phyloP scores from a whole-genome alignment of 208 protist genomes.

The Herpetomonas samuelpessoai region DNA sequence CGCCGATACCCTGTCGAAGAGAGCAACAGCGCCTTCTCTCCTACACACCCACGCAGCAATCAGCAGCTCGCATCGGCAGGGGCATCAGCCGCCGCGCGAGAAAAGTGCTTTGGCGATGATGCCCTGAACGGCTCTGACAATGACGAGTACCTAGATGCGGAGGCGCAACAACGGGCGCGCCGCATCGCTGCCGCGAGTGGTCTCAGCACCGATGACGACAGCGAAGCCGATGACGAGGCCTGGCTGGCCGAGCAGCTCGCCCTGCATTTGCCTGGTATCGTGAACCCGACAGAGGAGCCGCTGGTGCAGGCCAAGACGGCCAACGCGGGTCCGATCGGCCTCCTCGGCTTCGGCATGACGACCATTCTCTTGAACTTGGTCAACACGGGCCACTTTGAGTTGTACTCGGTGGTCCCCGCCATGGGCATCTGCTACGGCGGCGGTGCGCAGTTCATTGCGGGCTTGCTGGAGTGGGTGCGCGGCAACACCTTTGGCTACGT shows the following conservation, averaged over 20 bases:
- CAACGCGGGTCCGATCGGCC: slow-evolving; percentile 37
- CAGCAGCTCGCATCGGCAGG: no score
- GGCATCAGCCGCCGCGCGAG: no score
- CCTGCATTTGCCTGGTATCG: slow-evolving; percentile 14
- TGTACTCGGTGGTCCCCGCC: slow-evolving; percentile 6
- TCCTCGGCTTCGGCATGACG: slow-evolving; percentile 59
- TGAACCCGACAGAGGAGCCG: neutral
- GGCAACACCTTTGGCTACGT: slow-evolving; percentile 29
- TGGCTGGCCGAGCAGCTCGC: slow-evolving; percentile 6
- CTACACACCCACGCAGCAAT: neutral
- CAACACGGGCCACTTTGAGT: slow-evolving; percentile 36
- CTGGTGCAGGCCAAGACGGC: slow-evolving; percentile 11
- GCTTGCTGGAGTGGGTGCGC: slow-evolving; percentile 21
- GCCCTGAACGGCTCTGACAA: neutral
- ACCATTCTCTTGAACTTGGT: slow-evolving; percentile 51
- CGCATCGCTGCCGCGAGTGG: neutral
- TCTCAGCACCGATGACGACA: neutral
- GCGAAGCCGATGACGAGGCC: slow-evolving; percentile 4
- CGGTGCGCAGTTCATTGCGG: slow-evolving; percentile 20
- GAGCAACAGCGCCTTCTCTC: neutral
- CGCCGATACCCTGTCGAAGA: neutral
- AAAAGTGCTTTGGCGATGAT: neutral
- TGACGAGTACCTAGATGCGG: neutral
- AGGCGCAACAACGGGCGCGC: neutral
- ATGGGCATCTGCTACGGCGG: slow-evolving; percentile 27